These are phyloP conservation scores for Colletotrichum shisoi DNA, from an alignment of 2,329 filamentous ascomycete species.

Conservation along the genomic window DNA sequence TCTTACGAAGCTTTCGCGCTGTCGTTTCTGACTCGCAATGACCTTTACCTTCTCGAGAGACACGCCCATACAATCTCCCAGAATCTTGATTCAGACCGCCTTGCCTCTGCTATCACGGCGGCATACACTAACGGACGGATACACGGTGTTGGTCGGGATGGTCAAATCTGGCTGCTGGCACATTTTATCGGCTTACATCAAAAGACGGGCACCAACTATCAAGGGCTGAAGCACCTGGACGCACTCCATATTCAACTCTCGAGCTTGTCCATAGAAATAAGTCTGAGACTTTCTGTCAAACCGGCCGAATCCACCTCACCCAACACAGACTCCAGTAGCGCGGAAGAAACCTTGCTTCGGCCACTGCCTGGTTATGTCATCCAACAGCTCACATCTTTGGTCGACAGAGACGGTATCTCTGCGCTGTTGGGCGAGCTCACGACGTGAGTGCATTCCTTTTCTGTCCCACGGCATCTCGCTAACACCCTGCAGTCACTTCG, in stretches of 20 bases:
- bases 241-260: conserved; percentile 65
- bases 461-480: background rate
- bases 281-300: conserved; percentile 51
- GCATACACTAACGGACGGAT: conserved; percentile 46
- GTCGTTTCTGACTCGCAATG: conserved; percentile 50
- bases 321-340: conserved; percentile 26
- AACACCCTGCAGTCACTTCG: conserved; percentile 33
- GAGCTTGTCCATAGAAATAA: conserved; percentile 60
- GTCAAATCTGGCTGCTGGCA: conserved; percentile 70
- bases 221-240: conserved; percentile 56
- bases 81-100: conserved; percentile 50
- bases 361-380: conserved; percentile 66
- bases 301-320: conserved; percentile 20
- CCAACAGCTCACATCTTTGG: conserved; percentile 72
- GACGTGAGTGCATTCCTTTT: conserved; percentile 9
- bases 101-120: conserved; percentile 55
- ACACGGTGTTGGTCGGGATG: conserved; percentile 47
- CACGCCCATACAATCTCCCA: conserved; percentile 50
- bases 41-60: conserved; percentile 54
- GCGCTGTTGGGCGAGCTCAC: conserved; percentile 56
- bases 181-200: conserved; percentile 69
- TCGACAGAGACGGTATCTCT: conserved; percentile 78
- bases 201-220: conserved; percentile 47
- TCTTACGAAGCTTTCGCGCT: conserved; percentile 51
- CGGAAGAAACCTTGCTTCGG: conserved; percentile 45